These are phyloP conservation scores for Colletotrichum euphorbiae DNA, from an alignment of 2,329 filamentous ascomycete genomes.

Conservation along the genomic window DNA sequence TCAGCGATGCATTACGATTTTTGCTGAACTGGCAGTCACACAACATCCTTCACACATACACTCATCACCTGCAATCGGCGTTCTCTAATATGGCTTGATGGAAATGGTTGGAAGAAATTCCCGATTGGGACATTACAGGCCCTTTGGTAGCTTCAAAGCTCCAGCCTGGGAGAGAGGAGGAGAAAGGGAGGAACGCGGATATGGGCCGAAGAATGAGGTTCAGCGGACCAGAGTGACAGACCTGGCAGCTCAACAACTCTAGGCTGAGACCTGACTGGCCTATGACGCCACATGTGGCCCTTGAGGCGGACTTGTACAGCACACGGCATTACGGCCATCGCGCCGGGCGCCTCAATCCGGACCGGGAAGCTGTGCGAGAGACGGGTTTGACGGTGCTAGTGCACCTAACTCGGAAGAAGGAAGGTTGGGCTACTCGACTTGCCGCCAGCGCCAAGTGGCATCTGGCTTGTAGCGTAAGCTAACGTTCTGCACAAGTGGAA, in stretches of 20 bases:
- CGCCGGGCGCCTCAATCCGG: constrained; percentile 3
- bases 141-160: constrained; percentile 75
- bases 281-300: constrained; percentile 28
- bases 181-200: constrained; percentile 30
- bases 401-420: constrained; percentile 32
- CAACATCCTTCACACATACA: constrained; percentile 41
- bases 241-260: constrained; percentile 28
- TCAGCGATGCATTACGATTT: constrained; percentile 22
- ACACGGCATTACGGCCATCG: constrained; percentile 11
- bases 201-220: constrained; percentile 29
- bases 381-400: constrained; percentile 37
- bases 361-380: constrained; percentile 17
- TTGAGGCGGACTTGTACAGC: constrained; percentile 22
- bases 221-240: constrained; percentile 23
- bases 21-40: constrained; percentile 32
- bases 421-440: constrained; percentile 17
- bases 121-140: constrained; percentile 51
- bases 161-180: constrained; percentile 60
- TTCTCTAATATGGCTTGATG: constrained; percentile 53
- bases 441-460: constrained; percentile 37
- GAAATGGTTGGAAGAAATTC: constrained; percentile 46
- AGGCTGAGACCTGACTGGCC: constrained; percentile 28
- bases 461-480: constrained; percentile 28
- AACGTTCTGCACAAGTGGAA: constrained; percentile 17
- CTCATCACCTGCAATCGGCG: constrained; percentile 41